Base-by-base conservation (phyloP, 1,284 basidiomycete genomes). In the Cryptococcus sp. region DNA sequence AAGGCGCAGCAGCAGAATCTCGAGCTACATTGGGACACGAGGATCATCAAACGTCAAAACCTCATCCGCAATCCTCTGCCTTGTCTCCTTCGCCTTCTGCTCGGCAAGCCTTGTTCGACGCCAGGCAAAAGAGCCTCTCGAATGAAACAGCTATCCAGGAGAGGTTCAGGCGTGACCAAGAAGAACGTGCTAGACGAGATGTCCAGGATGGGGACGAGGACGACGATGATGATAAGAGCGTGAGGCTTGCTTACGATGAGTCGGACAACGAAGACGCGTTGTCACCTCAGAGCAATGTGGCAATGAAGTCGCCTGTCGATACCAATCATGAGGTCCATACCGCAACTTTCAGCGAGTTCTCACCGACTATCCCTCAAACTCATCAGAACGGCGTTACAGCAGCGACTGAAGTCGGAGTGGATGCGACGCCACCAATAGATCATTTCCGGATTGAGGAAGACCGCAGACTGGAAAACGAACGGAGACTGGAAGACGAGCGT, bases 71-170 rank as follows among this genome's bases (percentile, higher is more conserved):
- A n/a, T 17, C 40, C 13, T 38, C 52, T 2, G 47, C 58, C 11
- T 50, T 65, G 23, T 58, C 58, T 3, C 58, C 67, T 3, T 65
- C 57, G 26, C 58, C 67, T 3, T 66, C 65, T 0, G 69, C 72
- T 16, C 50, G 59, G 46, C 57, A 59, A 22, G 68, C 62, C 11
- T 44, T 74, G 45, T 55, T 45, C 19, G 54, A 58, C n/a, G 68
- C 66, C 13, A 49, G 67, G 8, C 50, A 67, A 46, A 63, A 63
- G 47, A 58, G 61, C 17, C 29, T 71, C 13, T 44, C 55, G 1
- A 59, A 65, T 29, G 70, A 74, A 46, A 62, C 54, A 20, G 66
- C 66, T 44, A 66, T 68, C 6, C 67, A 69, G 26, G 69, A 71
- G 46, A 50, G 61, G 1, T 74, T 68, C 55, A 62, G 72, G 29